Percentiles rank a stretch among this genome's conserved stretches.
These are phyloP conservation scores for Grosmannia serpens DNA, from an alignment of 2,329 filamentous ascomycete species.

Conservation along the genomic window DNA sequence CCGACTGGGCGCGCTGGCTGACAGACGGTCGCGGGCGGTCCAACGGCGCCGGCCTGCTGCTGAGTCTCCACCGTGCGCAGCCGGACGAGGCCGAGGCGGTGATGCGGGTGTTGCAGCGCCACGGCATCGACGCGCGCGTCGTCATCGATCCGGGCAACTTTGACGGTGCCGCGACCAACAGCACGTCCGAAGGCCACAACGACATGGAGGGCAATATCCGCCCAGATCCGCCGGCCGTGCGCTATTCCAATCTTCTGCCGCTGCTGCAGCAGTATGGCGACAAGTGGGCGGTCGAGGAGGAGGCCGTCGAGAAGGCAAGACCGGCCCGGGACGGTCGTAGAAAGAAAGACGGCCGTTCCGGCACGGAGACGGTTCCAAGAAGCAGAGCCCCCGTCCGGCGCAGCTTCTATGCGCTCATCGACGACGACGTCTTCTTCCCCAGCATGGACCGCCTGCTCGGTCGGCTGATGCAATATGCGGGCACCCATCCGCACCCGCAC, in stretches of 20 bases:
- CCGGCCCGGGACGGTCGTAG: neutral
- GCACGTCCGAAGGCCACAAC: neutral
- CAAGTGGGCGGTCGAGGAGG: neutral
- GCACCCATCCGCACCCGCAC: neutral
- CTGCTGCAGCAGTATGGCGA: neutral
- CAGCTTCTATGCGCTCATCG: constrained; percentile 29
- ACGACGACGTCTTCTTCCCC: constrained; percentile 36
- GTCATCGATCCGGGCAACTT: constrained; percentile 12
- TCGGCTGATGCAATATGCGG: constrained; percentile 21
- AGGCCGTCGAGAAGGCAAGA: neutral
- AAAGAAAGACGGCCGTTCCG: too few species aligned
- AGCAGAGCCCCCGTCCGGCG: neutral
- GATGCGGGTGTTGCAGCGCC: constrained; percentile 18
- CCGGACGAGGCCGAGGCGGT: constrained; percentile 21
- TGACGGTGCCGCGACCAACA: neutral
- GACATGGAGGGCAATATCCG: neutral
- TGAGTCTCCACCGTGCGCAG: constrained; percentile 28
- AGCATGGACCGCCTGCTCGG: constrained; percentile 26
- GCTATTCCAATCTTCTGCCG: constrained; percentile 9
- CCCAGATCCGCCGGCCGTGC: constrained; percentile 8
- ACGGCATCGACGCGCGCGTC: constrained; percentile 27
- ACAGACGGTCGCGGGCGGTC: constrained; percentile 27
- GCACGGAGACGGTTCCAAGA: too few species aligned
- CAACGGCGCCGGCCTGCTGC: constrained; percentile 31
- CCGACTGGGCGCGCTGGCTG: constrained; percentile 34